These are phyloP conservation scores for Cucurbita maxima DNA, from an alignment of 306 rosid species.

Conservation along the genomic window DNA sequence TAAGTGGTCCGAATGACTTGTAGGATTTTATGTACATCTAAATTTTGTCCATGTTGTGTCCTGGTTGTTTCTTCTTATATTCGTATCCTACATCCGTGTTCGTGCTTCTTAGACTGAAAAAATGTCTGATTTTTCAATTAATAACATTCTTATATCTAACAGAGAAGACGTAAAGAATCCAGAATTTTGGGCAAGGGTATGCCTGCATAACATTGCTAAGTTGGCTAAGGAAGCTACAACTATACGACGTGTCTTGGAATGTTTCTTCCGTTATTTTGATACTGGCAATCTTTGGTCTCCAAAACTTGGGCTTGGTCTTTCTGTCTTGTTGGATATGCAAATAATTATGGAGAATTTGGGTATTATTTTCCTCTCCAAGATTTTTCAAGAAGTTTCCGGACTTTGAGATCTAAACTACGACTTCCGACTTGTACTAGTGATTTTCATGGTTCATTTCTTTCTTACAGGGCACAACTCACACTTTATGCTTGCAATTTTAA, in stretches of 20 bases:
- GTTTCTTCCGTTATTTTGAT: slow-evolving; percentile 75
- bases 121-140: neutral
- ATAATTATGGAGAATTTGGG: slow-evolving; percentile 73
- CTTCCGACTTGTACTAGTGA: neutral
- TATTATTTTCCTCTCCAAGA: slow-evolving; percentile 9
- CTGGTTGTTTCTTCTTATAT: no score
- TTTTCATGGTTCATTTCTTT: neutral
- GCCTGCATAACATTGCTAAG: slow-evolving; percentile 80
- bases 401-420: slow-evolving; percentile 2
- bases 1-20: no score
- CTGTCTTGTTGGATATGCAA: slow-evolving; percentile 62
- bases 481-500: slow-evolving; percentile 55
- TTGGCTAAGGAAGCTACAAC: slow-evolving; percentile 86
- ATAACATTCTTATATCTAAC: slow-evolving; percentile 11
- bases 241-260: slow-evolving; percentile 77
- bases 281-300: slow-evolving; percentile 63
- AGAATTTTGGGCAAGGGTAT: slow-evolving; percentile 80
- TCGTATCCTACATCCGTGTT: no score
- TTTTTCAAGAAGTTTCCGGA: neutral
- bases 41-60: no score
- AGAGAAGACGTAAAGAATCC: slow-evolving; percentile 77
- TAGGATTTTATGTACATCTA: no score
- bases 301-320: slow-evolving; percentile 49
- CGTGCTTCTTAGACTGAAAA: no score
- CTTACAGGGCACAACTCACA: slow-evolving; percentile 74